These are phyloP conservation scores for Suillus alpinus DNA, from an alignment of 768 basidiomycete genomes.

Conservation along the genomic window DNA sequence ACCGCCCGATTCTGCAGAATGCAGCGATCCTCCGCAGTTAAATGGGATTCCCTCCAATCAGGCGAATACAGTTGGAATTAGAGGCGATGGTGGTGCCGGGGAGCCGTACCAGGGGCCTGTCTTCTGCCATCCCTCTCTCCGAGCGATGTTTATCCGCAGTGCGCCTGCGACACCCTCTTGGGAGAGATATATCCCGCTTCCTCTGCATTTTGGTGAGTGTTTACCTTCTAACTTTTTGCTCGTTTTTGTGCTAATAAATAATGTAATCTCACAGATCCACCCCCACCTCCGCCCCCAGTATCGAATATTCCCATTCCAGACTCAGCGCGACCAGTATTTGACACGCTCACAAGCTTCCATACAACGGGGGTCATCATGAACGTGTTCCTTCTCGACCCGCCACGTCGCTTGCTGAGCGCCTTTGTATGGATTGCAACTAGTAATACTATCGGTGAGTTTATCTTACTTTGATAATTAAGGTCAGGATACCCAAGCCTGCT, in stretches of 20 bases:
- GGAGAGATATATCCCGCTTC: slow-evolving; percentile 2
- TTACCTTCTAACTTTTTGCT: not conserved
- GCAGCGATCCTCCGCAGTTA: slow-evolving; percentile 14
- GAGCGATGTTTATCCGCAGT: slow-evolving; percentile 2
- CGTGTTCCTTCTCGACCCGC: slow-evolving; percentile 69
- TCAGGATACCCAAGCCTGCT: not conserved
- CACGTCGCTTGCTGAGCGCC: slow-evolving; percentile 56
- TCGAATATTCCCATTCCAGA: slow-evolving; percentile 6
- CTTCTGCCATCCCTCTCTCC: slow-evolving; percentile 1
- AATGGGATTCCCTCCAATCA: not conserved
- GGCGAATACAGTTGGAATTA: slow-evolving; percentile 2
- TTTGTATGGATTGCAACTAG: slow-evolving; percentile 63
- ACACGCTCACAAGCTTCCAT: slow-evolving; percentile 58
- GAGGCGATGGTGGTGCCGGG: slow-evolving; percentile 1
- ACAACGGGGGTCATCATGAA: slow-evolving; percentile 74
- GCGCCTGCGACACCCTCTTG: slow-evolving; percentile 4
- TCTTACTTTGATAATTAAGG: not conserved
- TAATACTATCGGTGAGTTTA: slow-evolving; percentile 29
- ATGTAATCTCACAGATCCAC: not conserved
- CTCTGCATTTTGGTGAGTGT: not conserved
- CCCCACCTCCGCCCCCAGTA: not conserved
- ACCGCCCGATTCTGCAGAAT: slow-evolving; percentile 19
- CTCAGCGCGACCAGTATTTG: slow-evolving; percentile 45
- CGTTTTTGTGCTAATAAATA: not conserved
- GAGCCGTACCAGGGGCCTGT: slow-evolving; percentile 1